Evolutionary conservation across 1,284 basidiomycete genomes (phyloP).

Genomic region (Cutaneotrichosporon dermatis): DNA sequence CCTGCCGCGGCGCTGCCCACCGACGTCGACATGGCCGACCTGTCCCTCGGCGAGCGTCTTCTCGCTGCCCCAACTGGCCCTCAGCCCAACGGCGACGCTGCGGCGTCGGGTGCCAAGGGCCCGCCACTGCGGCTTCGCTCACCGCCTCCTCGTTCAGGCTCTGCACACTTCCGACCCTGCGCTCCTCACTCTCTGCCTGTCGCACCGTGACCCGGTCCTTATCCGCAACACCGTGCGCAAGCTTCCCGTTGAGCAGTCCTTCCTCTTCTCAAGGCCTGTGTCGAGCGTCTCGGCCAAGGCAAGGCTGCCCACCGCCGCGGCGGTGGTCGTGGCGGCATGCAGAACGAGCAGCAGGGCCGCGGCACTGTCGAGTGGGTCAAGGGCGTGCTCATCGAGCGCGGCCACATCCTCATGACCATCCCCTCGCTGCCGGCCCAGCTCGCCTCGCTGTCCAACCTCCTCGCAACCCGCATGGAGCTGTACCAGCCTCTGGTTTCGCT

Average conservation of each 20-base stretch:
- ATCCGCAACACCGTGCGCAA: conserved; percentile 85
- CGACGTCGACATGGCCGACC: conserved; percentile 78
- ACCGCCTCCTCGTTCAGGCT: conserved; percentile 95
- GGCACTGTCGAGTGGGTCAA: conserved; percentile 85
- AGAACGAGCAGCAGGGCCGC: conserved; percentile 78
- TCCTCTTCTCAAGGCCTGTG: conserved; percentile 79
- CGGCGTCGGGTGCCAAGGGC: conserved; percentile 32
- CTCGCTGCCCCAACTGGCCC: conserved; percentile 57
- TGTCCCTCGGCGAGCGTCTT: conserved; percentile 80
- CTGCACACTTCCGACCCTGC: conserved; percentile 89
- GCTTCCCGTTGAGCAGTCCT: conserved; percentile 87
- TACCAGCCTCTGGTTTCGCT: conserved; percentile 81
- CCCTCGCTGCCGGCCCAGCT: conserved; percentile 56
- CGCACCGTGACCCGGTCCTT: conserved; percentile 72
- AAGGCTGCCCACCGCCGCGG: conserved; percentile 58
- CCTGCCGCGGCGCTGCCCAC: conserved; percentile 52
- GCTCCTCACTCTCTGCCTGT: conserved; percentile 80
- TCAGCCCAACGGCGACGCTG: conserved; percentile 47
- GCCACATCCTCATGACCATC: conserved; percentile 83
- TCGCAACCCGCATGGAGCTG: conserved; percentile 72
- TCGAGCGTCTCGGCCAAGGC: conserved; percentile 81
- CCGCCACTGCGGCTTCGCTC: conserved; percentile 78
- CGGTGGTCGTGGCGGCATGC: conserved; percentile 68
- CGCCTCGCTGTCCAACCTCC: conserved; percentile 74
- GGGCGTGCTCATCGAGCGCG: conserved; percentile 78